Conservation (phyloP, 2,329 filamentous ascomycete species). For the Penicillium sp. region DNA sequence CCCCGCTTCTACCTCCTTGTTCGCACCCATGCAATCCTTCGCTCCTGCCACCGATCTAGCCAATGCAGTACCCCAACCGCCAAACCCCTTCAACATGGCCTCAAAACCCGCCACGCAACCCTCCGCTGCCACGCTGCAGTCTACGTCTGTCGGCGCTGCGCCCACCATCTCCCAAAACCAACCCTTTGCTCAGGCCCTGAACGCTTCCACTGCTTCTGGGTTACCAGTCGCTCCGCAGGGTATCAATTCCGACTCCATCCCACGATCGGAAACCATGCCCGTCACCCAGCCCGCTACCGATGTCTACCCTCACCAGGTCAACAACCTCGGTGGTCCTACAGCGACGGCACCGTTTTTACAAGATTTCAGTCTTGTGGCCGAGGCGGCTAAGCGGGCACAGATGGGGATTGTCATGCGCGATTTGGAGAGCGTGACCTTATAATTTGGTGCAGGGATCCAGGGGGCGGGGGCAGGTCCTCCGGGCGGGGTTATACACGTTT, state of each 20-base stretch:
- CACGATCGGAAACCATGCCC: slow-evolving; percentile 11
- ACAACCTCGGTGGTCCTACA: slow-evolving; percentile 33
- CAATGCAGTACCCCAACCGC: slow-evolving; percentile 8
- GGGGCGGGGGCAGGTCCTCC: slow-evolving; percentile 10
- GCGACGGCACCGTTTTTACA: slow-evolving; percentile 66
- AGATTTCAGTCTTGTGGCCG: slow-evolving; percentile 82
- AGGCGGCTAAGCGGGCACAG: slow-evolving; percentile 90
- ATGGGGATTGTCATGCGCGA: slow-evolving; percentile 87
- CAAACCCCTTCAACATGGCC: slow-evolving; percentile 12
- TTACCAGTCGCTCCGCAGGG: slow-evolving; percentile 14
- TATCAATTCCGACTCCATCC: slow-evolving; percentile 6
- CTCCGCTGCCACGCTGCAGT: slow-evolving; percentile 16
- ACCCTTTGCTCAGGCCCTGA: slow-evolving; percentile 15
- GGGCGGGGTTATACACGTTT: background rate
- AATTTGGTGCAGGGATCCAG: slow-evolving; percentile 4
- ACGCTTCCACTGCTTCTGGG: slow-evolving; percentile 4
- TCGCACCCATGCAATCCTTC: slow-evolving; percentile 12
- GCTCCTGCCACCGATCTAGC: slow-evolving; percentile 9
- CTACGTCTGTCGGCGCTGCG: slow-evolving; percentile 10
- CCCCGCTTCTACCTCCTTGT: slow-evolving; percentile 10
- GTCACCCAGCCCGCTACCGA: slow-evolving; percentile 12
- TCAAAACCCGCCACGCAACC: slow-evolving; percentile 14
- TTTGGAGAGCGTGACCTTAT: slow-evolving; percentile 56
- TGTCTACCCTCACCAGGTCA: slow-evolving; percentile 27
- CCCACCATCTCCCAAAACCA: slow-evolving; percentile 14